phyloP scores from a whole-genome alignment of 441 rosid genomes.

The Aleurites moluccanus region DNA sequence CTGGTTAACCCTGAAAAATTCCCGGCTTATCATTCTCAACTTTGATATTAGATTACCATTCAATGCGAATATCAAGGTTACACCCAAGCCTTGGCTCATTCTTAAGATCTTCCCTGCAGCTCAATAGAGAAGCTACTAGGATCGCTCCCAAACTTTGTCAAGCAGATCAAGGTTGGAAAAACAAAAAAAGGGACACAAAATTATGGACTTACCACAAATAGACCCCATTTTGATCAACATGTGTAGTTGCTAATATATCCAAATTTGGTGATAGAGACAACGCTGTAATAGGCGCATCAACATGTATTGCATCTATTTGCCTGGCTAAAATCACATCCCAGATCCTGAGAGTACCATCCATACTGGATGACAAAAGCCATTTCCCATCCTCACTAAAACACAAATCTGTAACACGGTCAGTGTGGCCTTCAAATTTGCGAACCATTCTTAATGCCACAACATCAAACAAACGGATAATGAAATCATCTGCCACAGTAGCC shows the following conservation, averaged over 20 bases:
- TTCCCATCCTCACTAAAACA: slow-evolving; percentile 98
- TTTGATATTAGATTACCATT: background rate
- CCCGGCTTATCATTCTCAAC: background rate
- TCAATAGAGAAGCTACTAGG: background rate
- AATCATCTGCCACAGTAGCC: slow-evolving; percentile 91
- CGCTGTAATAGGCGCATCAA: slow-evolving; percentile 80
- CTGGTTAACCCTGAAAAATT: slow-evolving; percentile 69
- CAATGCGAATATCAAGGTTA: background rate
- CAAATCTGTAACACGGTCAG: slow-evolving; percentile 83
- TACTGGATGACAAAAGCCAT: slow-evolving; percentile 93
- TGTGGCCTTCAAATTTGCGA: slow-evolving; percentile 94
- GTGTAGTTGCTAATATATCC: slow-evolving; percentile 91
- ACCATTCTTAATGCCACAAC: slow-evolving; percentile 79
- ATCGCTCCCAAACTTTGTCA: background rate
- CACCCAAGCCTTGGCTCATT: background rate
- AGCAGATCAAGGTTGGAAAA: background rate
- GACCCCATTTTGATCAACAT: slow-evolving; percentile 92
- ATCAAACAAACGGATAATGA: slow-evolving; percentile 72
- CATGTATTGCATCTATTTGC: slow-evolving; percentile 88
- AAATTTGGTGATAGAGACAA: slow-evolving; percentile 94
- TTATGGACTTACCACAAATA: slow-evolving; percentile 67
- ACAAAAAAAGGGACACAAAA: slow-evolving; percentile 17
- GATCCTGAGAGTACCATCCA: slow-evolving; percentile 92
- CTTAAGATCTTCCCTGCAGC: background rate
- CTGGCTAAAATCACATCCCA: slow-evolving; percentile 94